Base-by-base conservation (phyloP, 192 early-diverging fungal genomes). In the Gaertneriomyces sp. region DNA sequence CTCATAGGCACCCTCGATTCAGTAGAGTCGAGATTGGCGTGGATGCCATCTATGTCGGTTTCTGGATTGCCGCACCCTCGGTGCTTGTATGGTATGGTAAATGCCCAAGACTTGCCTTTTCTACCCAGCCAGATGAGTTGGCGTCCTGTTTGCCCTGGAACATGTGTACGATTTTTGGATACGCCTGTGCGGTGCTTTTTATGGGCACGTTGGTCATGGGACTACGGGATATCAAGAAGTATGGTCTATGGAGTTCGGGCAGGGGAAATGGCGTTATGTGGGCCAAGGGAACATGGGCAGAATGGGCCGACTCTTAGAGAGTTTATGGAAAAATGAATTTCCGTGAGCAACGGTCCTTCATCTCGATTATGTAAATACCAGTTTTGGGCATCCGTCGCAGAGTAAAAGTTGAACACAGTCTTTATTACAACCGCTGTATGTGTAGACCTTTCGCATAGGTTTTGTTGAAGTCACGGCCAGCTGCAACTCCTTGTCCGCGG, bases 1-100 rank as follows among this genome's bases (percentile, higher is more conserved):
- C 79, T 39, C 71, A 73, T 64, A 54, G 75, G 20, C 79, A 81
- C 58, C 70, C 74, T 10, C 70, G 79, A 40, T 74, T 81, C 67
- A 64, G 60, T 42, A 68, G 79, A 16, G 74, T 81, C 7, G 79
- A 81, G 63, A 45, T 76, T 40, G 54, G 12, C 16, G 47, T 81
- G 20, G 79, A 81, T 54, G 12, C 79, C 5, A 42, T 74, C 17
- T 81, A 69, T 42, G 16, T 64, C 4, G 64, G 62, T 20, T 61
- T 78, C 40, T 81, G 79, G 79, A 40, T 76, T 38, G 49, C 68
- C 3, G 74, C 79, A 2, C 61, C 71, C 42, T 66, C 69, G 8
- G 68, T 63, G 14, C 51, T 81, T 14, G 69, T 62, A 7, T 53
- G 25, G 20, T 75, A 58, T 51, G 69, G 69, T 12, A 19, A 61